A percentile compares a stretch with the other conserved stretches of the same genome.
These are phyloP conservation scores for Rusavskia elegans DNA, from an alignment of 495 filamentous ascomycete species.

Conservation along the genomic window DNA sequence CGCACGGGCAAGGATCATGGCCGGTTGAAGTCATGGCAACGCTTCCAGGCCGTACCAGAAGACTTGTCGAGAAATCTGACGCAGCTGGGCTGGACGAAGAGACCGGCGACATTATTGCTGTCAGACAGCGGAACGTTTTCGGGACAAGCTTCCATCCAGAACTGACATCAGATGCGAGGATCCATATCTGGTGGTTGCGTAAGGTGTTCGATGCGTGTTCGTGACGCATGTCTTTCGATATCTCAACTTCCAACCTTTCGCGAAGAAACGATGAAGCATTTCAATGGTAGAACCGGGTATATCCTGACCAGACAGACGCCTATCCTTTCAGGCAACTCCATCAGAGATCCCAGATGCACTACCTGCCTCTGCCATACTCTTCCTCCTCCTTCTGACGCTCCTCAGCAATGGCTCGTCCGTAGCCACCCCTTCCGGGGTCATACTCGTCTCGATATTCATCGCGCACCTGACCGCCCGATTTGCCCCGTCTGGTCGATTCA, in stretches of 20 bases:
- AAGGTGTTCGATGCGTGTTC: constrained; percentile 35
- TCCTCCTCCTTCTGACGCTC: constrained; percentile 46
- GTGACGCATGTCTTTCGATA: not conserved
- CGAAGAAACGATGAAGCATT: no score
- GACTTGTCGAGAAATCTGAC: constrained; percentile 22
- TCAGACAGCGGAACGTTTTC: constrained; percentile 85
- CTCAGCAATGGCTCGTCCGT: constrained; percentile 49
- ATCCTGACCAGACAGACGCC: not conserved
- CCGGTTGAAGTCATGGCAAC: constrained; percentile 34
- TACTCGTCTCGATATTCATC: constrained; percentile 96
- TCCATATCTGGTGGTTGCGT: constrained; percentile 86
- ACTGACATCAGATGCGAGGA: constrained; percentile 72
- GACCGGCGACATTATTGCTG: constrained; percentile 73
- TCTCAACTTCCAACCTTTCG: no score
- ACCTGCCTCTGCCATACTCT: constrained; percentile 35
- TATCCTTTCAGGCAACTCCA: not conserved
- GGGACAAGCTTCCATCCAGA: constrained; percentile 97
- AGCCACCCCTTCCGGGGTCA: constrained; percentile 85
- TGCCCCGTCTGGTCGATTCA: constrained; percentile 42
- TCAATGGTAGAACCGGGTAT: not conserved
- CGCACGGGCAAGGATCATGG: constrained; percentile 21
- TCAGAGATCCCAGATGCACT: constrained; percentile 5
- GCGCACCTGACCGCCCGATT: constrained; percentile 90
- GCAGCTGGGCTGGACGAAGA: constrained; percentile 28
- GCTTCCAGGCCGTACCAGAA: constrained; percentile 30